Evolutionary conservation across 164 flowering plant genomes (phyloP).

Genomic region (Liquidambar formosana): DNA sequence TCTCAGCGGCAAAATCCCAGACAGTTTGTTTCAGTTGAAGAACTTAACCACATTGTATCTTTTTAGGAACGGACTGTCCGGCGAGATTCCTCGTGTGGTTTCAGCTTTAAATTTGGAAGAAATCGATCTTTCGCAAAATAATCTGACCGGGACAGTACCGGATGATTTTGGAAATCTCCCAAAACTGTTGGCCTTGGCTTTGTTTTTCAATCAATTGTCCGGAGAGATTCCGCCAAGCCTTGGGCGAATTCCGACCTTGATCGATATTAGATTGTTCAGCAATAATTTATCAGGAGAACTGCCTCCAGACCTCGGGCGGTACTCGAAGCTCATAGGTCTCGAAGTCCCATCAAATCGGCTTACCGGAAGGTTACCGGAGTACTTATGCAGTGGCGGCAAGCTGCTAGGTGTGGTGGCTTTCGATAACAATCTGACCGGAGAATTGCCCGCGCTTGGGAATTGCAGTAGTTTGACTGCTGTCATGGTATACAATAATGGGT

Average conservation of each 20-base stretch:
- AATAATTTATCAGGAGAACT: neutral
- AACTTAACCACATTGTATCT: constrained; percentile 20
- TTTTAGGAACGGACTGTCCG: constrained; percentile 14
- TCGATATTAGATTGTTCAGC: too few species aligned
- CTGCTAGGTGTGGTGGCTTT: neutral
- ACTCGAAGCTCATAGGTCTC: neutral
- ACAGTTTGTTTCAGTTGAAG: too few species aligned
- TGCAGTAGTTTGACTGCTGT: neutral
- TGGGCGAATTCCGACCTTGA: constrained; percentile 12
- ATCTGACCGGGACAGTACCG: neutral
- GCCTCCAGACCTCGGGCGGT: neutral
- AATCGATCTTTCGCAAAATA: constrained; percentile 29
- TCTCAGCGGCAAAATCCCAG: too few species aligned
- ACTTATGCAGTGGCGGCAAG: neutral
- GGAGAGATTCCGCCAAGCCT: constrained; percentile 38
- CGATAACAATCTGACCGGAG: neutral
- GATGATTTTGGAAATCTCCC: constrained; percentile 25
- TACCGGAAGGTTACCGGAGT: neutral
- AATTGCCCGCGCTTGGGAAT: neutral
- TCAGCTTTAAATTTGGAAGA: constrained; percentile 12
- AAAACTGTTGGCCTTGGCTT: constrained; percentile 9
- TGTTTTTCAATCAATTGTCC: constrained; percentile 26
- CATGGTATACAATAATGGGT: neutral
- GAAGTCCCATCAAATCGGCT: neutral
- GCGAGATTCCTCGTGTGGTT: constrained; percentile 23